phyloP scores from a whole-genome alignment of 2,329 filamentous ascomycete genomes.

The Colletotrichum agaves region DNA sequence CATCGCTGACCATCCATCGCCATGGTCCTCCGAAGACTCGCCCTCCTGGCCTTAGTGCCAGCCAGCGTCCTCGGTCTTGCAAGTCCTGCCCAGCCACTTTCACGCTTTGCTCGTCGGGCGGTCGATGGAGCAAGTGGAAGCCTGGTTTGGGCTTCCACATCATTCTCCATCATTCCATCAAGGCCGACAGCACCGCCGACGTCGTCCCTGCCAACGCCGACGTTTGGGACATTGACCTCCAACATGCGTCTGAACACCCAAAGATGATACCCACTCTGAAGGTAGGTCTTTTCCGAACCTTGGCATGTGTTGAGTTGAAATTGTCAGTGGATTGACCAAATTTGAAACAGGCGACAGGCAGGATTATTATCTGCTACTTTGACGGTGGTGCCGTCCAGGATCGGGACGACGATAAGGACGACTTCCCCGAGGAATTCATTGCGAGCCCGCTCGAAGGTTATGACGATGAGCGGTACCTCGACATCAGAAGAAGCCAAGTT shows the following conservation, averaged over 20 bases:
- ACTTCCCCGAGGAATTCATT: constrained; percentile 42
- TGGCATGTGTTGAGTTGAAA: too few species aligned
- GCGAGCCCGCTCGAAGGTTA: constrained; percentile 42
- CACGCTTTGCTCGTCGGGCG: constrained; percentile 3
- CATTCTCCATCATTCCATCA: constrained; percentile 45
- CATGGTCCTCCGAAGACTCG: constrained; percentile 4
- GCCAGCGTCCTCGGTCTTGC: constrained; percentile 18
- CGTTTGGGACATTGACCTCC: constrained; percentile 48
- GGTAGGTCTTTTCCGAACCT: constrained; percentile 33
- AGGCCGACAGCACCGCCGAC: constrained; percentile 41
- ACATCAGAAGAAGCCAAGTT: constrained; percentile 43
- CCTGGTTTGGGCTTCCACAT: constrained; percentile 47
- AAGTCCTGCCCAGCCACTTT: background rate
- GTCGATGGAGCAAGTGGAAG: constrained; percentile 41
- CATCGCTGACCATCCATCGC: background rate
- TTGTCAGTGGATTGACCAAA: too few species aligned
- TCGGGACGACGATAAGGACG: constrained; percentile 41
- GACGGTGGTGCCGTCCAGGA: constrained; percentile 46
- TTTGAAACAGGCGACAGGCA: constrained; percentile 38
- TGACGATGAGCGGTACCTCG: constrained; percentile 46
- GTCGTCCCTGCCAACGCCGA: constrained; percentile 43
- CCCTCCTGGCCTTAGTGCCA: constrained; percentile 18
- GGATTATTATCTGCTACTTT: constrained; percentile 49
- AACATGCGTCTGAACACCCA: constrained; percentile 42
- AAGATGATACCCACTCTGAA: constrained; percentile 45